A percentile compares a stretch with the other conserved stretches of the same genome.
Evolutionary conservation across 202 grass and related monocot species (phyloP).

Genomic region (Panicum virgatum): DNA sequence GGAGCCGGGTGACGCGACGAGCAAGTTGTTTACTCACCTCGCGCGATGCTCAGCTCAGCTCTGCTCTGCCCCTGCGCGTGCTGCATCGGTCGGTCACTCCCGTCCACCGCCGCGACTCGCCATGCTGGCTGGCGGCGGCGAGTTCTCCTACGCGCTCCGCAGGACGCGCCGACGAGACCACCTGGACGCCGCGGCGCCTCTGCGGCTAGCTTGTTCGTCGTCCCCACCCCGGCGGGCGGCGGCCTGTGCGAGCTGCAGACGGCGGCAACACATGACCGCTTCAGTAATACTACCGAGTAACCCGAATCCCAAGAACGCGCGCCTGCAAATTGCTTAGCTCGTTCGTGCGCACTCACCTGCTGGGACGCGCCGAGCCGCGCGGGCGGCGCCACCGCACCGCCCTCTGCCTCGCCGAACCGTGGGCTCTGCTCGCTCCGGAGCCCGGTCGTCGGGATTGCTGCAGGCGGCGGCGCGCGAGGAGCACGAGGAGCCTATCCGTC

Average conservation of each 20-base stretch:
- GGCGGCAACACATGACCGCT: too few species aligned
- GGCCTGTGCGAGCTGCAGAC: not conserved
- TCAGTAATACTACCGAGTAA: too few species aligned
- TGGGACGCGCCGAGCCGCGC: not conserved
- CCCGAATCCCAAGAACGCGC: too few species aligned
- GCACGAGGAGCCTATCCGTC: too few species aligned
- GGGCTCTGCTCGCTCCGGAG: not conserved
- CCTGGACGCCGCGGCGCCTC: too few species aligned
- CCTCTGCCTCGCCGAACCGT: not conserved
- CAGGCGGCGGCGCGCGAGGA: not conserved
- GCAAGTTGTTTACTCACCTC: not conserved
- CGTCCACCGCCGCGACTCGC: not conserved
- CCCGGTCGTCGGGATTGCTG: not conserved
- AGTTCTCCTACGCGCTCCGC: too few species aligned
- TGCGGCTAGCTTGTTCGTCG: too few species aligned
- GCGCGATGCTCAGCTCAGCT: too few species aligned
- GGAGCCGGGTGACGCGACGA: not conserved
- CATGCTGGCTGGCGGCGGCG: not conserved
- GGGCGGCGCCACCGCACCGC: too few species aligned
- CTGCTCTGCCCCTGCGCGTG: not conserved
- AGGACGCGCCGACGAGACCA: not conserved
- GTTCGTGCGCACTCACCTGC: too few species aligned
- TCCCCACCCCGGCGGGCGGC: too few species aligned
- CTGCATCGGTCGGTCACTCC: not conserved
- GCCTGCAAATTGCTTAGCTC: too few species aligned